Conservation (phyloP, 2,329 filamentous ascomycete genomes). For the Geoglossum cookeanum region DNA sequence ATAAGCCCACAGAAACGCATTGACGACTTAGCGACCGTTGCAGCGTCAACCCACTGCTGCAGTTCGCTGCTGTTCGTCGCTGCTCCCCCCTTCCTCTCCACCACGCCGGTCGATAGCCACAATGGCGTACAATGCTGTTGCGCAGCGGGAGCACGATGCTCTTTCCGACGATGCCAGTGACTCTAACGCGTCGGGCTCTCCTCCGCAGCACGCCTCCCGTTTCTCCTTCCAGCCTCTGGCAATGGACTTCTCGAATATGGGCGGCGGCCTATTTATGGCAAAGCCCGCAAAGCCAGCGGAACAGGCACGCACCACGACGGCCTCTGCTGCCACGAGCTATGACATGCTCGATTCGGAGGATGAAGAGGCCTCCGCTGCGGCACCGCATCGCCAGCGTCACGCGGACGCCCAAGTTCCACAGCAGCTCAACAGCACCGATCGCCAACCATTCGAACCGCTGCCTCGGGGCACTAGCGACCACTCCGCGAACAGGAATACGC, state of each 20-base stretch:
- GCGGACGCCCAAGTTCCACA: conserved; percentile 8
- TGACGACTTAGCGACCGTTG: background rate
- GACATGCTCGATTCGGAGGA: conserved; percentile 28
- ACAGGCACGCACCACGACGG: background rate
- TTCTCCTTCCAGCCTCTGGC: background rate
- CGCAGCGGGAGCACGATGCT: conserved; percentile 22
- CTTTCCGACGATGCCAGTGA: conserved; percentile 20
- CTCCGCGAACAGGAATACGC: background rate
- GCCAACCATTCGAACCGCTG: background rate
- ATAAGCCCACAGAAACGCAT: background rate
- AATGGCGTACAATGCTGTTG: conserved; percentile 26
- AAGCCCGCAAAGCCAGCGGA: background rate
- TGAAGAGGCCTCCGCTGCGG: conserved; percentile 14
- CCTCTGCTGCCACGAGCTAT: conserved; percentile 14
- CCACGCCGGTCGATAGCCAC: background rate
- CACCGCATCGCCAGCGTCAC: background rate
- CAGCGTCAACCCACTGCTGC: background rate
- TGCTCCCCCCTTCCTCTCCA: background rate
- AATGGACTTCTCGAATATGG: background rate
- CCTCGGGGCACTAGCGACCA: background rate
- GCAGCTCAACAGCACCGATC: background rate
- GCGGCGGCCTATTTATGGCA: background rate
- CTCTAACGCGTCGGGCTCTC: conserved; percentile 17
- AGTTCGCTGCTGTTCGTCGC: background rate
- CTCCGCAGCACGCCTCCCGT: conserved; percentile 8